Percentiles rank a stretch among this genome's conserved stretches.
phyloP scores from a whole-genome alignment of 257 asterid genomes.

The Haberlea rhodopensis region DNA sequence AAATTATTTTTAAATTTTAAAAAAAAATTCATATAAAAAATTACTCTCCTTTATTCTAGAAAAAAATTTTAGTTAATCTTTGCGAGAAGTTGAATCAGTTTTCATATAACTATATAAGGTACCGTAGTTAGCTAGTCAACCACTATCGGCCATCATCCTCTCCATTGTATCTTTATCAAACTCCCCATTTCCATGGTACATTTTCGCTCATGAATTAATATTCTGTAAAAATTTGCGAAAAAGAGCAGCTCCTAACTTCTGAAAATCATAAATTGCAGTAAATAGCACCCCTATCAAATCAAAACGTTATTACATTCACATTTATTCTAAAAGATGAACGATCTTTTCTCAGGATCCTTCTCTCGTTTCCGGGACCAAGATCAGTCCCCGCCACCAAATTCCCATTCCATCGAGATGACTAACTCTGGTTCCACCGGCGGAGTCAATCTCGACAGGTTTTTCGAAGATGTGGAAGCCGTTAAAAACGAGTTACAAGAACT shows the following conservation, averaged over 20 bases:
- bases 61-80: no score
- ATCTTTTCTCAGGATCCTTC: slow-evolving; percentile 67
- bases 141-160: background rate
- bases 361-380: slow-evolving; percentile 51
- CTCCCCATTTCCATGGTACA: no score
- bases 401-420: slow-evolving; percentile 17
- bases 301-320: background rate
- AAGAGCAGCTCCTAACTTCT: background rate
- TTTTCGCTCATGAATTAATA: no score
- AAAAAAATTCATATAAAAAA: no score
- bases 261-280: background rate
- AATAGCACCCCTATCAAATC: no score
- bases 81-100: no score
- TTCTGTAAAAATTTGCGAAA: no score
- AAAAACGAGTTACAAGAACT: slow-evolving; percentile 11
- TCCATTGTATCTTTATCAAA: no score
- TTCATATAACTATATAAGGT: no score
- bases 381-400: slow-evolving; percentile 24
- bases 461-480: slow-evolving; percentile 17
- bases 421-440: background rate
- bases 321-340: slow-evolving; percentile 43
- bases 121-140: no score
- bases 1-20: no score
- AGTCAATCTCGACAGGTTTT: slow-evolving; percentile 19
- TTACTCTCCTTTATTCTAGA: no score